Evolutionary conservation across 192 early-diverging fungal genomes (phyloP).

Genomic region (Pecoramyces ruminantium): DNA sequence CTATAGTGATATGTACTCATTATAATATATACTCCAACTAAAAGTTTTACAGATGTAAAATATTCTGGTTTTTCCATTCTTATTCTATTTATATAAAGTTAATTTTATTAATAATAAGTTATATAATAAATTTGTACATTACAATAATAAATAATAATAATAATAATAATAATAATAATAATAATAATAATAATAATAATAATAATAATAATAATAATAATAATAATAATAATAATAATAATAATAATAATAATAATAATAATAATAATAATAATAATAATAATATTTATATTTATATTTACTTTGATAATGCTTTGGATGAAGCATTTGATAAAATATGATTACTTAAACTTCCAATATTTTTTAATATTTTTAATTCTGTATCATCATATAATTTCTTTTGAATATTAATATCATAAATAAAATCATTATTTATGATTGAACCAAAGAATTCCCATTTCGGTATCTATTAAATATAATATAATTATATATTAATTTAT

Average conservation of each 20-base stretch:
- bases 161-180: too few species aligned
- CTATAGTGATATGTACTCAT: constrained; percentile 51
- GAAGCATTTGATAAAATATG: neutral
- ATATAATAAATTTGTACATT: too few species aligned
- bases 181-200: too few species aligned
- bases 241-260: too few species aligned
- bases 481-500: too few species aligned
- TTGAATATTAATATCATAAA: neutral
- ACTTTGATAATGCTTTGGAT: neutral
- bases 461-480: too few species aligned
- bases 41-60: constrained; percentile 36
- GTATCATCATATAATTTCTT: neutral
- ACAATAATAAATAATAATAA: too few species aligned
- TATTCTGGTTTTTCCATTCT: constrained; percentile 33
- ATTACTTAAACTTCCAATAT: neutral
- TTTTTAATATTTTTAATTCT: neutral
- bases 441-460: neutral
- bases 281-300: neutral
- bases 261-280: too few species aligned
- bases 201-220: too few species aligned
- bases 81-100: constrained; percentile 20
- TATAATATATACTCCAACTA: constrained; percentile 38
- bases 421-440: neutral
- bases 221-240: too few species aligned
- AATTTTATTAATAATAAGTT: too few species aligned